phyloP scores from a whole-genome alignment of 257 asterid species.

The Solanum arcanum region DNA sequence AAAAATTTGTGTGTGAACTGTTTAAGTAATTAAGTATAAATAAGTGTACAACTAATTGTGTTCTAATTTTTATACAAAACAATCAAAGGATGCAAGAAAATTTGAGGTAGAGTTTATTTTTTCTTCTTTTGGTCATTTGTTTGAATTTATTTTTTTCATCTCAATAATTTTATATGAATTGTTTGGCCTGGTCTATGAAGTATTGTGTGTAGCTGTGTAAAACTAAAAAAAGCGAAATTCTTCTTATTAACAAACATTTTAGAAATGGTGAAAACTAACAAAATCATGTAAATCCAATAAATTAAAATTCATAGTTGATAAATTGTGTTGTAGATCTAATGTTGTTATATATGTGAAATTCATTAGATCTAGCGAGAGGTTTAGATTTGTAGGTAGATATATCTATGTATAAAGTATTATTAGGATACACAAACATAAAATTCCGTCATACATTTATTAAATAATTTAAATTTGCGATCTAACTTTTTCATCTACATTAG shows the following conservation, averaged over 20 bases:
- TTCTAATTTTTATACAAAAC: neutral
- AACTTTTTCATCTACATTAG: neutral
- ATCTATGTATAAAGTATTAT: neutral
- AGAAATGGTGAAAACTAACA: neutral
- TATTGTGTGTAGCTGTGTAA: neutral
- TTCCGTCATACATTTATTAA: neutral
- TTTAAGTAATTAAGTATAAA: neutral
- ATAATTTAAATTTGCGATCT: neutral
- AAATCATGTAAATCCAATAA: neutral
- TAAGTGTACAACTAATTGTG: neutral
- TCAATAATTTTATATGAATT: too few relatives aligned
- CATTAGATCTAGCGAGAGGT: neutral
- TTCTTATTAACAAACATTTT: neutral
- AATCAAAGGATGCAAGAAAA: neutral
- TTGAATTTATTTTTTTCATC: too few relatives aligned
- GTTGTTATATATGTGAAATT: neutral
- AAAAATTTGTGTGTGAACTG: neutral
- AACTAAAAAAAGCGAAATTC: neutral
- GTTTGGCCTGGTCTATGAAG: too few relatives aligned
- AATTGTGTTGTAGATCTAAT: neutral
- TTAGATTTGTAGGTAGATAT: neutral
- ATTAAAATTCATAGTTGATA: neutral
- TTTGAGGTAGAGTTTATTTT: neutral
- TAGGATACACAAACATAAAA: neutral
- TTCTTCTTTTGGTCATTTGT: too few relatives aligned